Conservation (phyloP, 352 stramenopile genomes). For the Phytopythium ostracodes region DNA sequence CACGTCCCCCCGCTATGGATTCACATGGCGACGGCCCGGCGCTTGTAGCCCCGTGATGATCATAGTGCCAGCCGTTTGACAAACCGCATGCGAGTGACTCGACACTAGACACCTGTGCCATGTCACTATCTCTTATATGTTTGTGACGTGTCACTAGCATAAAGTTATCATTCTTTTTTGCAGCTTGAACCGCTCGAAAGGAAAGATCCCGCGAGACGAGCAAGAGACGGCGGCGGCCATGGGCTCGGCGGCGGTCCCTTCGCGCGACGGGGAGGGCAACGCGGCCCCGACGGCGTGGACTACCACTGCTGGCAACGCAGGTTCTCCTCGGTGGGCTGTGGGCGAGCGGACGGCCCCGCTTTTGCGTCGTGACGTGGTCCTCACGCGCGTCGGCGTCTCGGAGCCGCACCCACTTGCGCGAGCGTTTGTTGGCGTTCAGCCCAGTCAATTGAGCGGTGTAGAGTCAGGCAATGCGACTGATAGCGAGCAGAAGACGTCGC, state of each 20-base stretch:
- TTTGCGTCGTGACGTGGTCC: slow-evolving; percentile 20
- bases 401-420: slow-evolving; percentile 44
- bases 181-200: background rate
- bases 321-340: slow-evolving; percentile 31
- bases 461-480: background rate
- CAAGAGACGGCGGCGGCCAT: background rate
- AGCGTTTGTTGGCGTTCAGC: background rate
- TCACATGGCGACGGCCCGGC: background rate
- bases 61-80: background rate
- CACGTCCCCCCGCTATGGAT: background rate
- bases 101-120: background rate
- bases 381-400: slow-evolving; percentile 15
- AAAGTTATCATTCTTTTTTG: background rate
- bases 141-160: background rate
- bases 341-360: slow-evolving; percentile 24
- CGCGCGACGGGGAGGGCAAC: background rate
- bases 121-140: background rate
- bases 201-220: background rate
- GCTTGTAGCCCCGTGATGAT: slow-evolving; percentile 3
- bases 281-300: background rate
- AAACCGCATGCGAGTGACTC: background rate
- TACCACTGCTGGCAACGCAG: background rate
- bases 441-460: background rate
- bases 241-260: slow-evolving; percentile 2
- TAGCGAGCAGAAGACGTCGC: no score